Conservation (phyloP, 768 basidiomycete species). For the Agaricus bisporus region DNA sequence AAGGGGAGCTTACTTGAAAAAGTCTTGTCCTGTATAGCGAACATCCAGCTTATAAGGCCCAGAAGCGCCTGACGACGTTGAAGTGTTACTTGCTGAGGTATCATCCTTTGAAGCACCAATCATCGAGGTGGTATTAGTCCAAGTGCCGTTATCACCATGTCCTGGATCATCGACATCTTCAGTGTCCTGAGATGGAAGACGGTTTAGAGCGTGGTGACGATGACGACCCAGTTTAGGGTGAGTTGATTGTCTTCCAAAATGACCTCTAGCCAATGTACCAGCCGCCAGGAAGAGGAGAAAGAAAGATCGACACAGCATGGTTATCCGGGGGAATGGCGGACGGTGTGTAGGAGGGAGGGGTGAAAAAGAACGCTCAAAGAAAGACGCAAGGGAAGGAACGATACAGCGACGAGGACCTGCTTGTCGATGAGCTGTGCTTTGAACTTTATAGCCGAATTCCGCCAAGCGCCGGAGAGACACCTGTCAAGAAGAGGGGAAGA, state of each 20-base stretch:
- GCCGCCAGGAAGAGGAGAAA: neutral
- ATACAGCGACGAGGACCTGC: slow-evolving; percentile 1
- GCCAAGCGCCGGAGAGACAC: slow-evolving; percentile 2
- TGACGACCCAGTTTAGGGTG: neutral
- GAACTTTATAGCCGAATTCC: neutral
- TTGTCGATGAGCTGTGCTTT: neutral
- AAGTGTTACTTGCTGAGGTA: too few species aligned
- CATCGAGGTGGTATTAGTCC: too few species aligned
- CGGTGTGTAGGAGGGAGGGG: too few species aligned
- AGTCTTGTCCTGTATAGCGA: slow-evolving; percentile 42
- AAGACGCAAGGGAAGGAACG: neutral
- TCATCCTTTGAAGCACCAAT: too few species aligned
- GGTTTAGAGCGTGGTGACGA: neutral
- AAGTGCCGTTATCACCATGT: neutral
- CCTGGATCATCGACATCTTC: neutral
- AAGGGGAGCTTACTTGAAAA: slow-evolving; percentile 45
- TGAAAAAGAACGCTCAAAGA: neutral
- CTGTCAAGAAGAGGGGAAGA: slow-evolving; percentile 7
- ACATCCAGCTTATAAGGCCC: slow-evolving; percentile 19
- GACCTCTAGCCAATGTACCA: neutral
- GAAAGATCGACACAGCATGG: neutral
- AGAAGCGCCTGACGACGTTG: too few species aligned
- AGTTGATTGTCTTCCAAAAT: neutral
- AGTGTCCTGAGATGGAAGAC: neutral
- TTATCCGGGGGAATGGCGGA: neutral